Evolutionary conservation across 768 basidiomycete species (phyloP), one percentile per base, ranked within the genome.

Genomic region (Rhizopogon vulgaris): DNA sequence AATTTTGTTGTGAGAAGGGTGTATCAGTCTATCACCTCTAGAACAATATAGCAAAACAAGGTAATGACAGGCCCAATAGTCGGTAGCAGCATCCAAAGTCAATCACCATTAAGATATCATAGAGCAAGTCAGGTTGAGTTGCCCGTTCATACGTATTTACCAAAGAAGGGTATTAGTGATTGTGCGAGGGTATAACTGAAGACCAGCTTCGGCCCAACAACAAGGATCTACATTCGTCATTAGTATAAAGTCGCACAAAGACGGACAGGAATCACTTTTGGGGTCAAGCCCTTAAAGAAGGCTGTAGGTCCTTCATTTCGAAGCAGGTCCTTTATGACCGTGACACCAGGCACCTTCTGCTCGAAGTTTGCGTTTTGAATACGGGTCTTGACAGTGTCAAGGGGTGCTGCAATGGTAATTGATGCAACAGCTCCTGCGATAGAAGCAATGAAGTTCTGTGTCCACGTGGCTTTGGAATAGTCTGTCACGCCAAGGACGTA

Each of bases 331-430:
- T 78, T 83, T 52, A 97, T 71, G 41, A 97, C 89, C 1, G 83
- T 84, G 56, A 87, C 55, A 4, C 95, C 95, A 43, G 77, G 74
- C 11, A 89, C 87, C 62, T 90, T 90, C 48, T 74, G 77, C 69
- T 93, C 90, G 65, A 97, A 99, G 75, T 96, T 95, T 53, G 94
- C 95, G 69, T 98, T 96, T 68, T 99, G 95, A 55, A 99, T 96
- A 25, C 94, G 90, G 17, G 94, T 94, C 77, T 99, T 99, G 73
- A 99, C 83, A 36, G 85, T 86, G 61, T 98, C 95, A 10, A 99
- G 84, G 0, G 95, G 95, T 3, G 95, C 94, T 14, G 95, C 94
- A 60, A 98, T 84, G 8, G 91, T 91, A 64, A 99, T 97, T 30
- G 92, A 94, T 3, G 95, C 87, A 38, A 96, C 85, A 38, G 94